These are phyloP conservation scores for Phaseolus lunatus DNA, from an alignment of 306 rosid species.

Conservation along the genomic window DNA sequence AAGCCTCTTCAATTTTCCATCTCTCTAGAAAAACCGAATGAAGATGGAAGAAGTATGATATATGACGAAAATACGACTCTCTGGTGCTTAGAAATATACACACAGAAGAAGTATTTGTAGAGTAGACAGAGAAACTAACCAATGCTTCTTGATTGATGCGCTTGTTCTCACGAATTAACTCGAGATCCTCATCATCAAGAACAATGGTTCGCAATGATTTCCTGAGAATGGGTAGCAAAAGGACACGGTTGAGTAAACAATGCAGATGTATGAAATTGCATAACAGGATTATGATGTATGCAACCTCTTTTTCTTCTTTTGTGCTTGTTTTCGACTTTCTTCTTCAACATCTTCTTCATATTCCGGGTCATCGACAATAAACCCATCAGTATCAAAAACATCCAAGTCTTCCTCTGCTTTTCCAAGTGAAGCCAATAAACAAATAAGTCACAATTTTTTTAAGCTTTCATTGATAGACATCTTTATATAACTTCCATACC, in stretches of 20 bases:
- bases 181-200: constrained; percentile 61
- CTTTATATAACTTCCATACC: too few relatives aligned
- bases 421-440: constrained; percentile 10
- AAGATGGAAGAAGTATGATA: constrained; percentile 39
- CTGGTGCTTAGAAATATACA: not conserved
- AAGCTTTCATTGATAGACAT: too few relatives aligned
- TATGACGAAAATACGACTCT: not conserved
- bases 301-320: constrained; percentile 50
- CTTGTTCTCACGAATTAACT: constrained; percentile 52
- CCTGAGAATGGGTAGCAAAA: constrained; percentile 42
- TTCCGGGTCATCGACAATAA: constrained; percentile 45
- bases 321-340: constrained; percentile 30
- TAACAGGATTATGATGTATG: not conserved
- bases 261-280: constrained; percentile 32
- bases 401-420: constrained; percentile 52
- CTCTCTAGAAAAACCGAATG: constrained; percentile 34
- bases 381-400: constrained; percentile 54
- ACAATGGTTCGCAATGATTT: constrained; percentile 39
- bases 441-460: constrained; percentile 16
- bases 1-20: constrained; percentile 52
- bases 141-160: constrained; percentile 28
- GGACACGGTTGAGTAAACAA: not conserved
- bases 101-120: not conserved
- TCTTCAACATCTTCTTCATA: constrained; percentile 37
- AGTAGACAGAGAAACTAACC: constrained; percentile 38